These are phyloP conservation scores for Diospyros lotus DNA, from an alignment of 148 eudicot genomes.

Conservation along the genomic window DNA sequence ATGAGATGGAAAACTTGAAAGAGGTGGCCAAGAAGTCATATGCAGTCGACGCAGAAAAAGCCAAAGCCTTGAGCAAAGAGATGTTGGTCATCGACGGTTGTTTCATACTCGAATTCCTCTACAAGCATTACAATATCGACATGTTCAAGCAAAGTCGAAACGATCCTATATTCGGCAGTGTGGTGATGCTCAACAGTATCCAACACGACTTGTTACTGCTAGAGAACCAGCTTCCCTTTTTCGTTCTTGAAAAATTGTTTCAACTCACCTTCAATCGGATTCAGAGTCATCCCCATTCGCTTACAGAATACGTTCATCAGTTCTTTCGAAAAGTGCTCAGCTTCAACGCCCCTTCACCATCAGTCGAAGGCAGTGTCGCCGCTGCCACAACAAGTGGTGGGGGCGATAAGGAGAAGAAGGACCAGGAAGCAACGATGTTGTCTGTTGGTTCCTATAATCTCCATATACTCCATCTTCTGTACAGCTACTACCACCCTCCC, in stretches of 20 bases:
- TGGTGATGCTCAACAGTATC: background rate
- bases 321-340: background rate
- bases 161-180: background rate
- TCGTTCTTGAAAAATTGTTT: background rate
- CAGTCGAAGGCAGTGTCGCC: background rate
- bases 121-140: background rate
- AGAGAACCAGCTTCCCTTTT: slow-evolving; percentile 3
- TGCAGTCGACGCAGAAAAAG: background rate
- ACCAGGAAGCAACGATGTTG: background rate
- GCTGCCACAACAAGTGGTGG: background rate
- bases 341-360: background rate
- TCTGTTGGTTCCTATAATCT: too few species aligned
- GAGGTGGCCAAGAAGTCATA: background rate
- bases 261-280: background rate
- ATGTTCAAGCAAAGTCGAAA: background rate
- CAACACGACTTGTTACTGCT: background rate
- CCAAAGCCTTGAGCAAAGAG: background rate
- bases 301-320: background rate
- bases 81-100: background rate
- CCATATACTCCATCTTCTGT: background rate
- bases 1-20: background rate
- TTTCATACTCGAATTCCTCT: background rate
- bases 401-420: background rate
- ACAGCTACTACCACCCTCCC: background rate
- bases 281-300: background rate